Evolutionary conservation across 208 protist genomes (phyloP), one percentile per base, ranked within the genome.

Genomic region (Leptomonas pyrrhocoris): DNA sequence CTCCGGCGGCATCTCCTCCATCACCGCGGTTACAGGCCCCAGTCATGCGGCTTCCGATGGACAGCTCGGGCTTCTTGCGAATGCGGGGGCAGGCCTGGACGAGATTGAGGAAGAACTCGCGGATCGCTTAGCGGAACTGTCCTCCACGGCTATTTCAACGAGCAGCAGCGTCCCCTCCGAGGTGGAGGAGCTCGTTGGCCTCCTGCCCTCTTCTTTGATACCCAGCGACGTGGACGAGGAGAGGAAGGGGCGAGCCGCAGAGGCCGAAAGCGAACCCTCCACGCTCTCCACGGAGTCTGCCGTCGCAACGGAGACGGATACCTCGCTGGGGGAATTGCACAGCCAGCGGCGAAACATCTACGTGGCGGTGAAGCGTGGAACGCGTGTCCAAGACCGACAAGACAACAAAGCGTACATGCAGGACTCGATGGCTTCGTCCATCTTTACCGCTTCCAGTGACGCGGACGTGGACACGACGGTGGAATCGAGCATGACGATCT

Each of bases 31-130:
- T 18, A 60, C 28, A 25, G 13, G 30, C 7, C 2, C 59, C 27
- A 9, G 8, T 18, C 19, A 55, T 31, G 5, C 7, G 11, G 59
- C 30, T 2, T n/a, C 19, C n/a, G 46, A 30, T 15, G 18, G 12
- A 34, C 56, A 21, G n/a, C n/a, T 21, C 34, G 45, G 36, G 15
- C 8, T 46, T 21, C 15, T 45, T 12, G 49, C 2, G 0, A 0
- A 25, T 0, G 61, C 61, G 11, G 48, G 61, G 0, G 36, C 7
- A 18, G 55, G 64, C 18, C 38, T 77, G n/a, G 72, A 77, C 43
- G 72, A 71, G 40, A 72, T 77, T 31, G 72, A 77, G 50, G 72
- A 77, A 42, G 65, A 70, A 38, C 50, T 77, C 40, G 72, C 63
- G 1, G 46, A 55, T 51, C 51, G 56, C 50, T 31, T 70, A 25